Conservation (phyloP, 768 basidiomycete species). For the Kondoa subrosea region DNA sequence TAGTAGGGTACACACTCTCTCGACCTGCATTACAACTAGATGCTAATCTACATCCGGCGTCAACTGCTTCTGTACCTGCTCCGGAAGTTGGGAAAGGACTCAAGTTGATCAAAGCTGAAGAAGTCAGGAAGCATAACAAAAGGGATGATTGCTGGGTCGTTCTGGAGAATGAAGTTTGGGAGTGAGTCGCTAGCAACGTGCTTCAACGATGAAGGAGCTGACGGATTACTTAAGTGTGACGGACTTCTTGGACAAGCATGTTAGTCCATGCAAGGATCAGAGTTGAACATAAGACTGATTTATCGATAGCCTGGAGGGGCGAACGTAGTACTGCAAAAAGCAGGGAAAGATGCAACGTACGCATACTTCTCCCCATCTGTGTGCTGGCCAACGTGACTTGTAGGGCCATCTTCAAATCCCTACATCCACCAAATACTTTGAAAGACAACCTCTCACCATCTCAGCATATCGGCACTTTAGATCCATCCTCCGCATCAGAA, state of each 20-base stretch:
- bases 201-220: not conserved
- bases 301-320: conserved; percentile 12
- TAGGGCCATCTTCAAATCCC: not conserved
- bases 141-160: conserved; percentile 13
- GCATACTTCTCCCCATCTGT: conserved; percentile 1
- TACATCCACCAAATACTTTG: conserved; percentile 4
- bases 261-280: not conserved
- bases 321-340: conserved; percentile 6
- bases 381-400: not conserved
- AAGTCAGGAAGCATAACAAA: conserved; percentile 6
- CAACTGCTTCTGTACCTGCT: not conserved
- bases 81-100: not conserved
- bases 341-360: conserved; percentile 12
- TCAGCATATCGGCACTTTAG: conserved; percentile 1
- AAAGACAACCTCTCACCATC: not conserved
- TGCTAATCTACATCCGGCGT: not conserved
- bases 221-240: conserved; percentile 10
- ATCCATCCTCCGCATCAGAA: not conserved
- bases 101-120: not conserved
- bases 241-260: conserved; percentile 13
- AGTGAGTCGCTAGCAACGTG: conserved; percentile 8
- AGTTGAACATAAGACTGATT: not conserved
- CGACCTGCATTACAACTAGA: not conserved
- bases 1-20: not conserved
- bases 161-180: conserved; percentile 8